Conservation (phyloP, 108 stramenopile genomes). For the Nitzschia sp. region DNA sequence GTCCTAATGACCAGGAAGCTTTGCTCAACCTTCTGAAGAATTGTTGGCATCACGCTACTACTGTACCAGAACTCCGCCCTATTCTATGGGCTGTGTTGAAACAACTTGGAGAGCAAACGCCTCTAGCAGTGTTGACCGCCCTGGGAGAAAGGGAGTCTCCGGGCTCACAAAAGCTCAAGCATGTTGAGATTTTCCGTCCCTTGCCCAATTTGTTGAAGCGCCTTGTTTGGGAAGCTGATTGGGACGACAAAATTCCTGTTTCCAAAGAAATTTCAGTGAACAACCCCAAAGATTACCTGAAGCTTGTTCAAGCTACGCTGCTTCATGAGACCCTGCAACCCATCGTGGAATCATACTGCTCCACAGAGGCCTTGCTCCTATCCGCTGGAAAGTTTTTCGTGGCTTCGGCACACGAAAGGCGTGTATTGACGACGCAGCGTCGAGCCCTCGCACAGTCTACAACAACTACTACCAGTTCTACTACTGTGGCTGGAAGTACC, state of each 20-base stretch:
- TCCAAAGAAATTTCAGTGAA: constrained; percentile 30
- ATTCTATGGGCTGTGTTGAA: constrained; percentile 74
- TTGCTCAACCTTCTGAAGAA: constrained; percentile 62
- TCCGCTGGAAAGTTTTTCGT: constrained; percentile 71
- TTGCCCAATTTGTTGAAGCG: constrained; percentile 67
- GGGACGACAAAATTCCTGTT: constrained; percentile 56
- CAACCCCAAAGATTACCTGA: constrained; percentile 43
- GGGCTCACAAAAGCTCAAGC: constrained; percentile 48
- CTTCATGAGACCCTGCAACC: constrained; percentile 66
- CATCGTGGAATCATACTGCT: constrained; percentile 53
- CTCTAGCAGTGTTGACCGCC: constrained; percentile 56
- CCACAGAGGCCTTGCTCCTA: constrained; percentile 41
- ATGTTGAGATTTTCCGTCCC: constrained; percentile 71
- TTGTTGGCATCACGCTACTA: constrained; percentile 72
- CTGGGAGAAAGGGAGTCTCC: constrained; percentile 59
- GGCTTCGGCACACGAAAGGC: constrained; percentile 49
- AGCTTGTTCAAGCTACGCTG: constrained; percentile 60
- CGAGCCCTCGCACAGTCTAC: constrained; percentile 42
- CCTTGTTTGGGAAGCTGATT: constrained; percentile 86
- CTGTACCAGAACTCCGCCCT: constrained; percentile 73
- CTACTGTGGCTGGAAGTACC: constrained; percentile 26
- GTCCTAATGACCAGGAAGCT: constrained; percentile 35
- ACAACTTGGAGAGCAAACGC: constrained; percentile 74
- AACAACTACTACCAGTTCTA: constrained; percentile 16
- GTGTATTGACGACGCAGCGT: constrained; percentile 60